Percentiles rank a stretch among this genome's conserved stretches.
These are phyloP conservation scores for Solanum tacnaense DNA, from an alignment of 257 asterid species.

Conservation along the genomic window DNA sequence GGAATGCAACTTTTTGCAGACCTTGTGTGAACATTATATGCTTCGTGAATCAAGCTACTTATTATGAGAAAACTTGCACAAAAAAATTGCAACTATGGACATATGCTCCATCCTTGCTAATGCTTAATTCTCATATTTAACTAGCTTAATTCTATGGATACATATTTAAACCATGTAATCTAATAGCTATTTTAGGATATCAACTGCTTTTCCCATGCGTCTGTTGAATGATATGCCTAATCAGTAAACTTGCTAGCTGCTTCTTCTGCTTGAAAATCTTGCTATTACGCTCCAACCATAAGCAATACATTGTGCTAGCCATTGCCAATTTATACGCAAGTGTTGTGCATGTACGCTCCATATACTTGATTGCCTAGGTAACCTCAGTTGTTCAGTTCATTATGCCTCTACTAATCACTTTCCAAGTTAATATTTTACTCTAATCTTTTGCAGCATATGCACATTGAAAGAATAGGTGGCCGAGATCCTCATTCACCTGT, in stretches of 20 bases:
- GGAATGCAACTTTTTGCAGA: not conserved
- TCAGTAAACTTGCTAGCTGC: not conserved
- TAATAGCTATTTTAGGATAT: not conserved
- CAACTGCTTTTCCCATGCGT: not conserved
- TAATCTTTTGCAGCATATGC: not conserved
- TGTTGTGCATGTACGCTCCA: not conserved
- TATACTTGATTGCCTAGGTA: not conserved
- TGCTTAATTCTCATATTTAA: too few relatives aligned
- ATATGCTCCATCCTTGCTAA: too few relatives aligned
- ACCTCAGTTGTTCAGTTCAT: not conserved
- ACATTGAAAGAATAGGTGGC: not conserved
- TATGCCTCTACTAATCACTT: not conserved
- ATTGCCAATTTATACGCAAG: not conserved
- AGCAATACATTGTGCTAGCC: not conserved
- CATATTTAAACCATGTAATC: not conserved
- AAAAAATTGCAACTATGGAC: too few relatives aligned
- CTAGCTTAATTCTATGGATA: not conserved
- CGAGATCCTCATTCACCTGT: not conserved
- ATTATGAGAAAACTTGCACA: not conserved
- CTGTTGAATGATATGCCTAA: not conserved
- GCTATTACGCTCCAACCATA: not conserved
- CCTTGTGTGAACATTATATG: not conserved
- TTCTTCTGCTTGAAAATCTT: not conserved
- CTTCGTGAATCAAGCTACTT: not conserved
- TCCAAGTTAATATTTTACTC: not conserved